Base-by-base conservation (phyloP, 805 yeast species). In the Yarrowia sp. region DNA sequence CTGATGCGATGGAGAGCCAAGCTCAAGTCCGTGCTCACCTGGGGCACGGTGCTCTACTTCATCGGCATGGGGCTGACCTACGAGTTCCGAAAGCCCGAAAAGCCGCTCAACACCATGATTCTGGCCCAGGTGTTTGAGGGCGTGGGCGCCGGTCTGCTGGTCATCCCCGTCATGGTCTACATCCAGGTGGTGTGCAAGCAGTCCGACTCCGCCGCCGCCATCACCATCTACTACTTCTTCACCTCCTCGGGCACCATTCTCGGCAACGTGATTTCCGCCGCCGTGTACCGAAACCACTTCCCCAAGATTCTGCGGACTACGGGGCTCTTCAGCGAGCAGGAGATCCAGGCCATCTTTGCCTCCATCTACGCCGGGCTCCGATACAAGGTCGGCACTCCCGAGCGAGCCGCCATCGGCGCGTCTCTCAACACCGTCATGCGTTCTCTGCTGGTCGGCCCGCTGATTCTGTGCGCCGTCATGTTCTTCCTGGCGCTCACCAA, bases 181-280 rank as follows among this genome's bases (percentile, higher is more conserved):
- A 56, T 68, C 9, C 69, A 68, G 56, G 63, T 67, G 0, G 46
- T 50, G n/a, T 52, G 50, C 24, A 42, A 36, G 10, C 68, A 63
- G 34, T 40, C 64, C 19, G 68, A 68, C 13, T 67, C 67, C 3
- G 69, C 64, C 3, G 63, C 56, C 2, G 55, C 68, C 14, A 68
- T 67, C 34, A 53, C 68, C 24, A 38, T 64, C 38, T 68, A 64
- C 43, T 38, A 64, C 50, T 52, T 67, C 13, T 68, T 53, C 50
- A 44, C 47, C 2, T 40, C 69, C 3, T 14, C 60, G 43, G 69
- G 69, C 8, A 58, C 67, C 19, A 58, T 68, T 43, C 40, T 68
- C 9, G 69, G 68, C 13, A 58, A 68, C 43, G 68, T 60, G 5
- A 64, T 68, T 33, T 64, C 68, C 14, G 69, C 68, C 6, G 50